A percentile compares a stretch with the other conserved stretches of the same genome.
Evolutionary conservation across 2,329 filamentous ascomycete genomes (phyloP).

Genomic region (Arthroderma uncinatum): DNA sequence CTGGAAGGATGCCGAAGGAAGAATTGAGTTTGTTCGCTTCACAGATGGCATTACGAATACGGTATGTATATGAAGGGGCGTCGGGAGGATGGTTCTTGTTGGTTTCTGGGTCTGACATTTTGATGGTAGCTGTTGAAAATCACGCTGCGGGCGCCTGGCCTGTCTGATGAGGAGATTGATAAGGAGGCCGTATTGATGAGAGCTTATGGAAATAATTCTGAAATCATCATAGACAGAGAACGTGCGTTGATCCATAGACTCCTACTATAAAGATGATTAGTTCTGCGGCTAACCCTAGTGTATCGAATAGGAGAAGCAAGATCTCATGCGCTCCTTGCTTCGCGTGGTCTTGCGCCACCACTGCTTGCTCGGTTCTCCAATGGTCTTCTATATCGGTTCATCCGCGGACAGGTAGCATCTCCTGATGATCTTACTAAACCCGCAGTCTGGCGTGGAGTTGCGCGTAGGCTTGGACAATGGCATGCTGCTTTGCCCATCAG

Average conservation of each 20-base stretch:
- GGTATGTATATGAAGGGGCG: conserved; percentile 34
- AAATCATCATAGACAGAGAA: conserved; percentile 90
- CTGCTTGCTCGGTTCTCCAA: conserved; percentile 90
- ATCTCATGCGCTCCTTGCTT: conserved; percentile 76
- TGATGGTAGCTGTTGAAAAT: conserved; percentile 39
- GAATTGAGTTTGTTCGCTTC: conserved; percentile 78
- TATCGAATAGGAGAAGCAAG: conserved; percentile 44
- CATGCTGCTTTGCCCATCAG: conserved; percentile 59
- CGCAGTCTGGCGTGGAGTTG: conserved; percentile 70
- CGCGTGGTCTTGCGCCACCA: conserved; percentile 68
- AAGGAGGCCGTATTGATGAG: conserved; percentile 76
- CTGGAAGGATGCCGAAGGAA: conserved; percentile 63
- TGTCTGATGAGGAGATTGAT: conserved; percentile 67
- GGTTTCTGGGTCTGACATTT: conserved; percentile 4
- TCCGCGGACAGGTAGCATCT: conserved; percentile 67
- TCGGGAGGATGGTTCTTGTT: not conserved
- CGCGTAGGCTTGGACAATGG: conserved; percentile 79
- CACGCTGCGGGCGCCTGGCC: conserved; percentile 45
- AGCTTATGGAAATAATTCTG: conserved; percentile 88
- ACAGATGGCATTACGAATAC: conserved; percentile 99
- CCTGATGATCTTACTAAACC: conserved; percentile 68
- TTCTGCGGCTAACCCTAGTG: conserved; percentile 8
- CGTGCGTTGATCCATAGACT: conserved; percentile 46
- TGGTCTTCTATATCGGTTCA: conserved; percentile 87
- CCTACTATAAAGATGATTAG: not conserved